A percentile compares a stretch with the other conserved stretches of the same genome.
Conservation (phyloP, 2,329 filamentous ascomycete species). For the Didymella glomerata region DNA sequence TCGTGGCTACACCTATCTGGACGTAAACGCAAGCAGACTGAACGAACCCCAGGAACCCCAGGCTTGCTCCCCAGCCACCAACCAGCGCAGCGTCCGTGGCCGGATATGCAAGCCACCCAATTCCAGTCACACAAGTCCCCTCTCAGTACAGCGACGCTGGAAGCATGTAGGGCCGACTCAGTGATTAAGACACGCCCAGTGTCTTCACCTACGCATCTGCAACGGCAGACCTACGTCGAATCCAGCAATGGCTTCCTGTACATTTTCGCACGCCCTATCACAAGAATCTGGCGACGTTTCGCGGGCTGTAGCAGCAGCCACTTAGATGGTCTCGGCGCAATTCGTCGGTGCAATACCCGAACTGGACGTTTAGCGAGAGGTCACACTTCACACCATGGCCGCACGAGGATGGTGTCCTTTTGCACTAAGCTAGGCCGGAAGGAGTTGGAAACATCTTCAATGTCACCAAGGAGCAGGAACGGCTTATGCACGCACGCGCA, state of each 20-base stretch:
- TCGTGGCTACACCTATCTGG: slow-evolving; percentile 55
- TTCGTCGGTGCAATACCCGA: slow-evolving; percentile 12
- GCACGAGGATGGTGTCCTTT: slow-evolving; percentile 13
- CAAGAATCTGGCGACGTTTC: slow-evolving; percentile 5
- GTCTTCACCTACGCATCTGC: slow-evolving; percentile 1
- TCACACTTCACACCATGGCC: slow-evolving; percentile 8
- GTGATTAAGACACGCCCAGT: slow-evolving; percentile 2
- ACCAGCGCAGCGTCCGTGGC: slow-evolving; percentile 30
- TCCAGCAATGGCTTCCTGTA: slow-evolving; percentile 12
- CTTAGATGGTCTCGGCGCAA: slow-evolving; percentile 15
- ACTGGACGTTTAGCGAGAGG: slow-evolving; percentile 14
- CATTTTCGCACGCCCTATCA: slow-evolving; percentile 12
- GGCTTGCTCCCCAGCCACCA: slow-evolving; percentile 40
- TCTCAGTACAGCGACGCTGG: slow-evolving; percentile 34
- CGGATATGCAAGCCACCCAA: slow-evolving; percentile 29
- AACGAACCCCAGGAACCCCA: slow-evolving; percentile 53
- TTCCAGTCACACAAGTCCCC: slow-evolving; percentile 28
- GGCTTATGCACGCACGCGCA: slow-evolving; percentile 21
- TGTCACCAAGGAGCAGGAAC: slow-evolving; percentile 14
- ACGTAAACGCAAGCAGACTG: slow-evolving; percentile 52
- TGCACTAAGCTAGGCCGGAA: slow-evolving; percentile 11
- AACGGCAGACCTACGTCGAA: slow-evolving; percentile 5
- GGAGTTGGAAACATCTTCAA: slow-evolving; percentile 11
- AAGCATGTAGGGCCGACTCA: slow-evolving; percentile 19
- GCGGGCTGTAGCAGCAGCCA: slow-evolving; percentile 16